Evolutionary conservation across 768 basidiomycete species (phyloP), one percentile per base, ranked within the genome.

Genomic region (Tulasnella sp.): DNA sequence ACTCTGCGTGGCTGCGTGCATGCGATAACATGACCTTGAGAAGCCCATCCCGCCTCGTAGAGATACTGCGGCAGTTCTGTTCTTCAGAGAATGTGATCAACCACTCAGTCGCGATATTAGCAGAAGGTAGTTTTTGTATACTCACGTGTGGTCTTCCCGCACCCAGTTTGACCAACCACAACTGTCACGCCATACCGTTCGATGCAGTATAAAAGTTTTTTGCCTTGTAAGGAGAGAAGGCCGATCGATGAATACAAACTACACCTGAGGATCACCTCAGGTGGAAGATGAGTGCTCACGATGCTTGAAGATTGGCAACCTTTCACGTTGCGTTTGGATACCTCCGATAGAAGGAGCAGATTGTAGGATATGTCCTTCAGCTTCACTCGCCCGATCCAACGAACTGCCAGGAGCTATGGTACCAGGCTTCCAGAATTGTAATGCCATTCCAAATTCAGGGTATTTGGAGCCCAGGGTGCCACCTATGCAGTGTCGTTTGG

Each of bases 71-170:
- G 94, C 42, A 99, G 76, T 69, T 99, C 91, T 42, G 14, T 49
- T 32, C 41, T 27, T 49, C 23, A 50, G 11, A 41, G 9, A 45
- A 17, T n/a, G 14, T 23, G 29, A 27, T 4, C 32, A 25, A 55
- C 2, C 27, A 23, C 50, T 27, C 11, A 39, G 51, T 17, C 37
- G 19, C n/a, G 29, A 39, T 39, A 32, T 12, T 34, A 15, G 31
- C 6, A 23, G 8, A 57, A 23, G 29, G 27, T 17, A 61, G 17
- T 58, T 6, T 27, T 29, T 1, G 27, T 25, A 41, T 29, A 75
- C 86, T 67, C 62, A 94, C 92, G 94, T 62, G 94, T 99, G 6
- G 92, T 94, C 72, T 99, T 98, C 43, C 96, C 96, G 58, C 88
- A 96, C 2, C 96, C 96, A 0, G 96, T 98, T 65, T 97, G 87